These are phyloP conservation scores for Mycena epipterygia DNA, from an alignment of 768 basidiomycete species.

Conservation along the genomic window DNA sequence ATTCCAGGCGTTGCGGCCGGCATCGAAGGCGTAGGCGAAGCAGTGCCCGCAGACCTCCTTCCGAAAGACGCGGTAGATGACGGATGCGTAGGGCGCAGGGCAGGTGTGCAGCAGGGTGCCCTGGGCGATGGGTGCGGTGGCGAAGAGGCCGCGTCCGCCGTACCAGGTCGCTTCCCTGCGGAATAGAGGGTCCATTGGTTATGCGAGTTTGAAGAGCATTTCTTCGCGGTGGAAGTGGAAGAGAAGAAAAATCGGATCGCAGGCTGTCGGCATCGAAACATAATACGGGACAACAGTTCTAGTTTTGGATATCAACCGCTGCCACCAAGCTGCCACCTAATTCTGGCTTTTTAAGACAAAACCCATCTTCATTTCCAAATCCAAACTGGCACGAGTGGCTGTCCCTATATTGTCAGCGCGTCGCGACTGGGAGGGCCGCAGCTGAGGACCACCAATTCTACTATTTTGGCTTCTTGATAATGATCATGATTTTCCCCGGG, in stretches of 20 bases:
- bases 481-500: too few species aligned
- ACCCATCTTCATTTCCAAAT: too few species aligned
- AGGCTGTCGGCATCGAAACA: too few species aligned
- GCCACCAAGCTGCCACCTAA: too few species aligned
- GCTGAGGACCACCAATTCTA: too few species aligned
- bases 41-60: conserved; percentile 78
- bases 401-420: too few species aligned
- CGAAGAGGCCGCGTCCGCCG: conserved; percentile 69
- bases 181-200: conserved; percentile 27
- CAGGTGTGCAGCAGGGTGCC: conserved; percentile 61
- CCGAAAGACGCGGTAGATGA: conserved; percentile 72
- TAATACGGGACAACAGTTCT: too few species aligned
- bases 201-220: not conserved
- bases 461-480: too few species aligned
- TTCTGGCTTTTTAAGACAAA: too few species aligned
- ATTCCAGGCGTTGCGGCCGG: conserved; percentile 62
- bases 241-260: not conserved
- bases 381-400: too few species aligned
- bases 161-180: conserved; percentile 51
- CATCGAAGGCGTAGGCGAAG: conserved; percentile 71
- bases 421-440: too few species aligned
- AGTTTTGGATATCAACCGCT: too few species aligned
- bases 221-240: not conserved
- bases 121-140: conserved; percentile 55
- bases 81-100: conserved; percentile 65